A percentile compares a stretch with the other conserved stretches of the same genome.
Conservation (phyloP, 192 early-diverging fungal genomes). For the Rhizophagus clarus region DNA sequence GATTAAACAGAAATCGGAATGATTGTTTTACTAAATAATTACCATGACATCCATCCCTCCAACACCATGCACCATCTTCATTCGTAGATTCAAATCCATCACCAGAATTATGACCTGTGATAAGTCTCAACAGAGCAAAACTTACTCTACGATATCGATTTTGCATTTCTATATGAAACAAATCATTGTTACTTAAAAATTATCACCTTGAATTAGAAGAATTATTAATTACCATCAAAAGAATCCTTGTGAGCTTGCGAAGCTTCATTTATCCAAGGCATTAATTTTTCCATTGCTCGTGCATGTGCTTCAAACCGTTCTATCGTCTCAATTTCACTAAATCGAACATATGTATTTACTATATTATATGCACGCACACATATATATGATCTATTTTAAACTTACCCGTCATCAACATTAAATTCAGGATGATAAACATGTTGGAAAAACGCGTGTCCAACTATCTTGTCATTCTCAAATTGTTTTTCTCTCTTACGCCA, state of each 20-base stretch:
- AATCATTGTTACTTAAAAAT: no score
- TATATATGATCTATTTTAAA: neutral
- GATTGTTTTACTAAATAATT: neutral
- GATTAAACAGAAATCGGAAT: neutral
- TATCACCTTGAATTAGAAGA: neutral
- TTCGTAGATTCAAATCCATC: slow-evolving; percentile 39
- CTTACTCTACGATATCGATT: slow-evolving; percentile 41
- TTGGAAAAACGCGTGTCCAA: slow-evolving; percentile 44
- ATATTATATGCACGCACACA: neutral
- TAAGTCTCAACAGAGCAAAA: slow-evolving; percentile 38
- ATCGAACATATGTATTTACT: neutral
- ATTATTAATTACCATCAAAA: slow-evolving; percentile 31
- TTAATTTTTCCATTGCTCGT: slow-evolving; percentile 40
- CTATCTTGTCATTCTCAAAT: slow-evolving; percentile 46
- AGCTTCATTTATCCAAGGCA: slow-evolving; percentile 45
- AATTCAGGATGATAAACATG: slow-evolving; percentile 52
- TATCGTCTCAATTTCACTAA: slow-evolving; percentile 42
- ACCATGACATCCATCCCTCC: slow-evolving; percentile 48
- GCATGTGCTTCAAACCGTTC: slow-evolving; percentile 43
- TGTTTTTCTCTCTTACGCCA: slow-evolving; percentile 43
- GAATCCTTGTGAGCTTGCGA: slow-evolving; percentile 41
- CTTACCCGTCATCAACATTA: slow-evolving; percentile 49
- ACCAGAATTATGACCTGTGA: slow-evolving; percentile 41
- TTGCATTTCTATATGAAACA: slow-evolving; percentile 34
- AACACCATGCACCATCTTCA: slow-evolving; percentile 48